Percentiles rank a stretch among this genome's conserved stretches.
Conservation (phyloP, 768 basidiomycete species). For the Naganishia vishniacii region DNA sequence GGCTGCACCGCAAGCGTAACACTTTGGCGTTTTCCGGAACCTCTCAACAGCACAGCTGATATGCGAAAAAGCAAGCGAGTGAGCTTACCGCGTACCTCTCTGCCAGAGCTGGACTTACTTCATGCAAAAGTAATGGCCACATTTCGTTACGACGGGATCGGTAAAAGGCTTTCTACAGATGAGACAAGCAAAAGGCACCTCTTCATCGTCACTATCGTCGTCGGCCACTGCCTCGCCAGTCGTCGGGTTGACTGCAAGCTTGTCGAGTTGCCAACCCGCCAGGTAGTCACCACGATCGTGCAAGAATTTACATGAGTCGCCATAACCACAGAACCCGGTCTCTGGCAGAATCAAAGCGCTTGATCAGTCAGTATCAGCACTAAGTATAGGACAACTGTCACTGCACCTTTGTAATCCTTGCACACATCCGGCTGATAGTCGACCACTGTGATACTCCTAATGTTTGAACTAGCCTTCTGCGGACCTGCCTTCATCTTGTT, state of each 20-base stretch:
- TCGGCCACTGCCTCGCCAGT: constrained; percentile 37
- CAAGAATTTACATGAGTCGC: constrained; percentile 97
- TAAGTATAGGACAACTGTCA: neutral
- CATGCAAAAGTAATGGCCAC: constrained; percentile 94
- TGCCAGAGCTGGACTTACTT: constrained; percentile 47
- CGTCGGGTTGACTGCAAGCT: constrained; percentile 65
- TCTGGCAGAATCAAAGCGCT: constrained; percentile 53
- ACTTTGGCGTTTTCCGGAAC: constrained; percentile 85
- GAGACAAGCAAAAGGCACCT: constrained; percentile 96
- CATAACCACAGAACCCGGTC: constrained; percentile 98
- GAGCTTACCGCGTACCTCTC: neutral
- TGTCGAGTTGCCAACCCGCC: constrained; percentile 98
- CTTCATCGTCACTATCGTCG: constrained; percentile 61
- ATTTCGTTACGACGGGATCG: constrained; percentile 90
- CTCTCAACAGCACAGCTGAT: constrained; percentile 80
- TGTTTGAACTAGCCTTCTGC: constrained; percentile 67
- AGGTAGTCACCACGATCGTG: constrained; percentile 89
- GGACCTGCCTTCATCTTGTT: constrained; percentile 73
- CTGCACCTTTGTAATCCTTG: constrained; percentile 93
- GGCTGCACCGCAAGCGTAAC: constrained; percentile 83
- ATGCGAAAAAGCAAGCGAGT: neutral
- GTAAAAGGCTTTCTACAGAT: constrained; percentile 92
- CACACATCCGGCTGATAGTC: constrained; percentile 99
- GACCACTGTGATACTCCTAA: constrained; percentile 86
- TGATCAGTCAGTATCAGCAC: too few relatives aligned